Base-by-base conservation (phyloP, 1,139 yeast species). In the Kodamaea sp. region DNA sequence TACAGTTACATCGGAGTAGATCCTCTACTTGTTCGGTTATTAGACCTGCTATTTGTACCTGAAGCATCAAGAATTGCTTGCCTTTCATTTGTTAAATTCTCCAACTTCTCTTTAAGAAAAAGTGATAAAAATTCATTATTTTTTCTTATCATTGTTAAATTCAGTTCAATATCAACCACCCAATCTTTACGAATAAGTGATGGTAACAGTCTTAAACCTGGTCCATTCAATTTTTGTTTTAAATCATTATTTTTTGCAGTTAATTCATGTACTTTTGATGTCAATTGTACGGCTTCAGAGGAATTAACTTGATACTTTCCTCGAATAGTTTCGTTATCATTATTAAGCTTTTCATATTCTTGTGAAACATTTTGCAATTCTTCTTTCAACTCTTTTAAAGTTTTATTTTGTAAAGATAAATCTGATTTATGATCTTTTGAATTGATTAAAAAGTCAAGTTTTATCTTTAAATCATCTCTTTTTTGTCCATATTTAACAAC, bases 281-380 rank as follows among this genome's bases (percentile, higher is more conserved):
- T 70, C 27, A 65, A 51, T 34, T 73, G 77, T 1, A 81, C 84
- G 0, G 88, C 88, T 12, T 59, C 61, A 0, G 79, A 61, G 0
- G 87, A 80, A 25, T 62, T 61, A 6, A 54, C 49, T 55, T 81
- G 89, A 52, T 83, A 83, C 33, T 67, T 53, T 2, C 47, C 47
- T 42, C 88, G 62, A 7, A 72, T 51, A 0, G 47, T 37, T 26
- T 78, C 82, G 42, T 70, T 68, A 36, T 63, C 69, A 3, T 47
- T 48, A 6, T 52, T 50, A 23, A 66, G 50, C 27, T 54, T 54
- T 1, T 53, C 50, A 38, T 61, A 60, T 40, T 54, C 72, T 2
- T 43, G 45, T 9, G 50, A 49, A 20, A 71, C 50, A 4, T 45
- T 50, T 1, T 36, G 40, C n/a, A 67, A 46, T 43, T 66, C 68